Percentiles rank a stretch among this genome's conserved stretches.
phyloP scores from a whole-genome alignment of 345 rosid species.

The Geranium brycei region DNA sequence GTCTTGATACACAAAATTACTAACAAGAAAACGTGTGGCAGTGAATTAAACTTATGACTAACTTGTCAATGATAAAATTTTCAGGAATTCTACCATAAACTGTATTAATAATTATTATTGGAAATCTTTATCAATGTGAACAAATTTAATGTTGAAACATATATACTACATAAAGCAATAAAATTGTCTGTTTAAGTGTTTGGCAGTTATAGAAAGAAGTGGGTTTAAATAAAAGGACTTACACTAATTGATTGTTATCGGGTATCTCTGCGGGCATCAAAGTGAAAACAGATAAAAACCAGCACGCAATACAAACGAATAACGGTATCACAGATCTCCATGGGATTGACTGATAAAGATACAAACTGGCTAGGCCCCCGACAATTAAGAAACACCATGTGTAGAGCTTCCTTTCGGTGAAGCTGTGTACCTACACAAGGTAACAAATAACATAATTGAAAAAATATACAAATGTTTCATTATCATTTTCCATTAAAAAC shows the following conservation, averaged over 20 bases:
- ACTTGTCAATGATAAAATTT: no score
- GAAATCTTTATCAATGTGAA: no score
- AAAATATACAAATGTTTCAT: conserved; percentile 11
- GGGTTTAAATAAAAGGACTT: conserved; percentile 17
- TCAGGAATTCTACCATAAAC: no score
- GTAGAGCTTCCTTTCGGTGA: conserved; percentile 82
- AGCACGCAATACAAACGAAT: conserved; percentile 63
- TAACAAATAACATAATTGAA: conserved; percentile 16
- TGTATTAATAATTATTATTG: no score
- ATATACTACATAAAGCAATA: not conserved
- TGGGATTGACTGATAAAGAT: conserved; percentile 49
- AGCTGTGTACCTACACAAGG: conserved; percentile 76
- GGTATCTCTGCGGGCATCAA: conserved; percentile 98
- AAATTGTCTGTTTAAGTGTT: not conserved
- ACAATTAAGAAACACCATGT: conserved; percentile 70
- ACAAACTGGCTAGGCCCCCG: conserved; percentile 44
- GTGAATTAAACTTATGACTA: no score
- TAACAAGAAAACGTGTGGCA: no score
- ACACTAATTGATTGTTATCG: conserved; percentile 80
- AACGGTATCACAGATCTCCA: conserved; percentile 69
- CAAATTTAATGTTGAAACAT: no score
- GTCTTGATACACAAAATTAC: no score
- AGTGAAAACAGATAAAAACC: conserved; percentile 76
- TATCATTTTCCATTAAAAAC: conserved; percentile 7
- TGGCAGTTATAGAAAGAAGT: not conserved